phyloP scores from a whole-genome alignment of 2,329 filamentous ascomycete species.

The Thielaviopsis euricoi region DNA sequence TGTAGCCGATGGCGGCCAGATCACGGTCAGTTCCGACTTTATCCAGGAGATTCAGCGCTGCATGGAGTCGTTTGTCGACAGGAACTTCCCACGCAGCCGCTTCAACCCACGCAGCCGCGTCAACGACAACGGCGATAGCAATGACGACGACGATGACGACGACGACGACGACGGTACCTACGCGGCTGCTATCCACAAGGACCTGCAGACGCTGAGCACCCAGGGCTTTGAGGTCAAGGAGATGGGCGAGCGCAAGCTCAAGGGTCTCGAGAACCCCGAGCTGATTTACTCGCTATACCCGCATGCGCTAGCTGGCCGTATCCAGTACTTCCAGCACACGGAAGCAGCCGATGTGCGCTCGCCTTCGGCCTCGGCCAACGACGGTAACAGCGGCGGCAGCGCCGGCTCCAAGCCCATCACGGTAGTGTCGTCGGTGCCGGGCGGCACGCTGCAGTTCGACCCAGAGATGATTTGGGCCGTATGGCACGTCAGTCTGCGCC shows the following conservation, averaged over 20 bases:
- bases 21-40: slow-evolving; percentile 92
- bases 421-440: slow-evolving; percentile 24
- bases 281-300: slow-evolving; percentile 92
- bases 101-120: neutral
- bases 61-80: slow-evolving; percentile 46
- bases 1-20: slow-evolving; percentile 90
- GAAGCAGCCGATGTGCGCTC: slow-evolving; percentile 15
- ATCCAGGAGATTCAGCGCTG: slow-evolving; percentile 90
- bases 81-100: neutral
- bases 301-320: slow-evolving; percentile 67
- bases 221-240: slow-evolving; percentile 96
- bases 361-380: too few relatives aligned
- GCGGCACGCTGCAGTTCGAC: slow-evolving; percentile 57
- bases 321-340: slow-evolving; percentile 46
- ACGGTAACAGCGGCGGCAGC: slow-evolving; percentile 17
- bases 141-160: slow-evolving; percentile 60
- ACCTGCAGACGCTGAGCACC: slow-evolving; percentile 70
- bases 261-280: slow-evolving; percentile 94
- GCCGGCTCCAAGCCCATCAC: slow-evolving; percentile 34
- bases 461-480: slow-evolving; percentile 75
- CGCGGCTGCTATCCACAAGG: slow-evolving; percentile 65
- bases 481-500: slow-evolving; percentile 72
- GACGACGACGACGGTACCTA: slow-evolving; percentile 53
- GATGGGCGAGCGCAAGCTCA: slow-evolving; percentile 84
- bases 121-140: slow-evolving; percentile 41